Evolutionary conservation across 1,284 basidiomycete genomes (phyloP).

Genomic region (Trichosporon asahii): DNA sequence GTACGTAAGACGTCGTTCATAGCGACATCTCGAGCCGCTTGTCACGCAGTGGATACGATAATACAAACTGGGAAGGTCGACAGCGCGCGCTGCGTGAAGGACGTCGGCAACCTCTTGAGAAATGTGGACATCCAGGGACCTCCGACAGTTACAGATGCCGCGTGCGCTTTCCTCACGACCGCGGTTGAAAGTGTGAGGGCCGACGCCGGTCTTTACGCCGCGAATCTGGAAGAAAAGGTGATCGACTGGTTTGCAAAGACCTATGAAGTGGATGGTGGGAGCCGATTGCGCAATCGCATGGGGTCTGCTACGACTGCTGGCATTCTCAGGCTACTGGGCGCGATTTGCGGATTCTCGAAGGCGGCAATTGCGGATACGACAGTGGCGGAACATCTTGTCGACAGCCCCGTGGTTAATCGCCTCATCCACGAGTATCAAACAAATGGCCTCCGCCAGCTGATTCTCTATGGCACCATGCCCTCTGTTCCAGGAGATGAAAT

Average conservation of each 20-base stretch:
- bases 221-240: conserved; percentile 78
- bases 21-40: conserved; percentile 70
- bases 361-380: conserved; percentile 18
- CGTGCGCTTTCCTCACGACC: conserved; percentile 70
- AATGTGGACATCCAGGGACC: conserved; percentile 86
- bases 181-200: conserved; percentile 66
- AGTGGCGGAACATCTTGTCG: conserved; percentile 56
- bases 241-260: conserved; percentile 65
- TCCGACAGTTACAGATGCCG: conserved; percentile 73
- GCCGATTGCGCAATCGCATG: conserved; percentile 54
- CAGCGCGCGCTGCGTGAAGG: conserved; percentile 59
- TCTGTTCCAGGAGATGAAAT: not conserved
- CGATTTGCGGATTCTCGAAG: conserved; percentile 58
- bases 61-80: conserved; percentile 56
- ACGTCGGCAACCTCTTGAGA: conserved; percentile 70
- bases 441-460: conserved; percentile 63
- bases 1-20: conserved; percentile 67
- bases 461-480: conserved; percentile 65
- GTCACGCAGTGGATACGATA: conserved; percentile 65
- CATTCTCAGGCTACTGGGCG: conserved; percentile 62
- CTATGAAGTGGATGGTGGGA: conserved; percentile 54
- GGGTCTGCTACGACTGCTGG: conserved; percentile 58
- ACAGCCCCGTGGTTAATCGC: conserved; percentile 62
- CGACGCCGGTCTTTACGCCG: conserved; percentile 73
- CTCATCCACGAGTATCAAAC: conserved; percentile 61